These are phyloP conservation scores for Solanum okadae DNA, from an alignment of 257 asterid genomes.

Conservation along the genomic window DNA sequence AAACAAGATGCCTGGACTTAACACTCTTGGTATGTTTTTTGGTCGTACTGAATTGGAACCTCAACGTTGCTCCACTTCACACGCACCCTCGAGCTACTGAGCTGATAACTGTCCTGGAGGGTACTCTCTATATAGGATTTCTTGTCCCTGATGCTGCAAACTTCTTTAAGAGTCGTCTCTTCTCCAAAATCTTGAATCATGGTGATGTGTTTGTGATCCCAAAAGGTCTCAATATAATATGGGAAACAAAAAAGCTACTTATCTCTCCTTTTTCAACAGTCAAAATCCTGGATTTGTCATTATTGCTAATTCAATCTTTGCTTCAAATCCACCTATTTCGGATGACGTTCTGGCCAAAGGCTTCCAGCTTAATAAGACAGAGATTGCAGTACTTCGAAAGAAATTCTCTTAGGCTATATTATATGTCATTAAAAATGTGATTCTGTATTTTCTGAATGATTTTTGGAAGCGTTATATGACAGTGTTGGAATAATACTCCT, in stretches of 20 bases:
- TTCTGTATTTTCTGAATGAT: no score
- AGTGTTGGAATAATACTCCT: no score
- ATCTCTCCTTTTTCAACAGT: neutral
- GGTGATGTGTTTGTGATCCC: neutral
- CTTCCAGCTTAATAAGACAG: neutral
- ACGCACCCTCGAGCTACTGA: neutral
- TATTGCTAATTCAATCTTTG: neutral
- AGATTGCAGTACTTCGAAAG: neutral
- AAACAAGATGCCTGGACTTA: no score
- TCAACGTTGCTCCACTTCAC: neutral
- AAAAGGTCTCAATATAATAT: neutral
- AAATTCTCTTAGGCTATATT: neutral
- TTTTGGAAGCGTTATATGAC: no score
- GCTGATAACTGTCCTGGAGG: neutral
- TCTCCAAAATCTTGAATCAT: neutral
- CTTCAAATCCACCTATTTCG: neutral
- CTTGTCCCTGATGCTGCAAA: neutral
- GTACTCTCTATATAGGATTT: neutral
- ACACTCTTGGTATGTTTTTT: no score
- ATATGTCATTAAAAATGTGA: neutral
- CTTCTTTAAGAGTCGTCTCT: neutral
- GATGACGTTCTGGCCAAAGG: neutral
- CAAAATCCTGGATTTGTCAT: neutral
- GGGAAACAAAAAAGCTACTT: neutral
- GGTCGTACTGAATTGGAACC: no score